Conservation (phyloP, 2,329 filamentous ascomycete species). For the Cytospora leucostoma region DNA sequence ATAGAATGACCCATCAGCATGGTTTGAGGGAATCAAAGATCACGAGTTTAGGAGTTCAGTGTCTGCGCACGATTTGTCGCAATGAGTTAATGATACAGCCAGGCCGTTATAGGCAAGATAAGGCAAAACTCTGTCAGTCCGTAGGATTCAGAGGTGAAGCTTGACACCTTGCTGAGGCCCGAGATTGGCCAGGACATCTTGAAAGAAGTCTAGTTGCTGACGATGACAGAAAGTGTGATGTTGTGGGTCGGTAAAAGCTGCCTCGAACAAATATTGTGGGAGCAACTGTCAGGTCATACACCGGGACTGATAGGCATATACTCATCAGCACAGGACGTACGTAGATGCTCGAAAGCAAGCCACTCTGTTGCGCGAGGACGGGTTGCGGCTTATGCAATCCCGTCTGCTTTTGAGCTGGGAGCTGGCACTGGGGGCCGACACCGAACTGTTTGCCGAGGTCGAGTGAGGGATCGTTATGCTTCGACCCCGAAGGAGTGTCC, state of each 20-base stretch:
- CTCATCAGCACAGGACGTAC: background rate
- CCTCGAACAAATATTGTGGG: background rate
- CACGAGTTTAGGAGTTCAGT: background rate
- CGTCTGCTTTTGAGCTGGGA: background rate
- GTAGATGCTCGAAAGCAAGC: background rate
- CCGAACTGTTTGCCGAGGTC: background rate
- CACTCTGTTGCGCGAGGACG: background rate
- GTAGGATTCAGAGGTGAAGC: too few species aligned
- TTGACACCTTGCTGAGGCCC: too few species aligned
- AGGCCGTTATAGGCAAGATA: too few species aligned
- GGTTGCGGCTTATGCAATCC: background rate
- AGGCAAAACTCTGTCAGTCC: too few species aligned
- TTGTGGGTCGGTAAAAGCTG: too few species aligned
- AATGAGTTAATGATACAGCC: background rate
- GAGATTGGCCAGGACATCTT: too few species aligned
- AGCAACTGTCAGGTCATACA: background rate
- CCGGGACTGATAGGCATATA: background rate
- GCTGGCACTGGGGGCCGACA: background rate
- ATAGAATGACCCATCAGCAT: slow-evolving; percentile 23
- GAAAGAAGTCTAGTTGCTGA: too few species aligned
- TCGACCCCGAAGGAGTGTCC: background rate
- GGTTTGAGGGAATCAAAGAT: slow-evolving; percentile 18
- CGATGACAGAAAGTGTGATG: too few species aligned
- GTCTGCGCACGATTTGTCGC: background rate
- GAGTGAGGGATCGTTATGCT: background rate